A percentile compares a stretch with the other conserved stretches of the same genome.
Evolutionary conservation across 768 basidiomycete species (phyloP).

Genomic region (Calocybe cyanea): DNA sequence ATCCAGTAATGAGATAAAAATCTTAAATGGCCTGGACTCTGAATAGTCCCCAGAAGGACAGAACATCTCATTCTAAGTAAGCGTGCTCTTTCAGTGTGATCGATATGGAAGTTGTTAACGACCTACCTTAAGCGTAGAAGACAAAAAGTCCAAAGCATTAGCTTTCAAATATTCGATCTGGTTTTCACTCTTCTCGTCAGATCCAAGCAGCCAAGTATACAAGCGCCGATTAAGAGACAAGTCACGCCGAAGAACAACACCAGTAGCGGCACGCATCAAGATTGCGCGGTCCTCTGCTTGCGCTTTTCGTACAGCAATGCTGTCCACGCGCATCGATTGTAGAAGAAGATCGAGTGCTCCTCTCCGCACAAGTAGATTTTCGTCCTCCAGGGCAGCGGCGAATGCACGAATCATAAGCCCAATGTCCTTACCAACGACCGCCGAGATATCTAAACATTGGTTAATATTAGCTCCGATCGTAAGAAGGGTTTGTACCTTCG

Average conservation of each 20-base stretch:
- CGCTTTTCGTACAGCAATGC: slow-evolving; percentile 63
- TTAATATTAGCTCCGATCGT: background rate
- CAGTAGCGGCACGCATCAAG: slow-evolving; percentile 80
- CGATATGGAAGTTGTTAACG: slow-evolving; percentile 1
- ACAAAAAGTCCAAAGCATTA: slow-evolving; percentile 71
- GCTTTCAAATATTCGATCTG: slow-evolving; percentile 70
- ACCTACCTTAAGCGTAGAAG: slow-evolving; percentile 68
- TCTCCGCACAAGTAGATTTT: slow-evolving; percentile 86
- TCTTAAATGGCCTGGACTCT: slow-evolving; percentile 87
- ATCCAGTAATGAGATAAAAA: slow-evolving; percentile 91
- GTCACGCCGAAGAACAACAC: slow-evolving; percentile 90
- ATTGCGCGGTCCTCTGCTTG: slow-evolving; percentile 72
- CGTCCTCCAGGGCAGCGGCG: slow-evolving; percentile 87
- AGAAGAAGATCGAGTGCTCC: slow-evolving; percentile 81
- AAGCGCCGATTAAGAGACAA: slow-evolving; percentile 89
- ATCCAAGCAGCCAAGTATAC: slow-evolving; percentile 89
- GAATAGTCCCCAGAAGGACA: slow-evolving; percentile 67
- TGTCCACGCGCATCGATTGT: slow-evolving; percentile 72
- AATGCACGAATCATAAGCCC: slow-evolving; percentile 95
- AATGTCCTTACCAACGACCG: slow-evolving; percentile 78
- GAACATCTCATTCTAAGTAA: slow-evolving; percentile 76
- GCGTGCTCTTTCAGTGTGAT: background rate
- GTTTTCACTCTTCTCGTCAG: slow-evolving; percentile 70
- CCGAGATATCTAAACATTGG: slow-evolving; percentile 49
- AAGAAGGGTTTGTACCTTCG: slow-evolving; percentile 47